Conservation (phyloP, 345 rosid species). For the Eucalyptus pumila region DNA sequence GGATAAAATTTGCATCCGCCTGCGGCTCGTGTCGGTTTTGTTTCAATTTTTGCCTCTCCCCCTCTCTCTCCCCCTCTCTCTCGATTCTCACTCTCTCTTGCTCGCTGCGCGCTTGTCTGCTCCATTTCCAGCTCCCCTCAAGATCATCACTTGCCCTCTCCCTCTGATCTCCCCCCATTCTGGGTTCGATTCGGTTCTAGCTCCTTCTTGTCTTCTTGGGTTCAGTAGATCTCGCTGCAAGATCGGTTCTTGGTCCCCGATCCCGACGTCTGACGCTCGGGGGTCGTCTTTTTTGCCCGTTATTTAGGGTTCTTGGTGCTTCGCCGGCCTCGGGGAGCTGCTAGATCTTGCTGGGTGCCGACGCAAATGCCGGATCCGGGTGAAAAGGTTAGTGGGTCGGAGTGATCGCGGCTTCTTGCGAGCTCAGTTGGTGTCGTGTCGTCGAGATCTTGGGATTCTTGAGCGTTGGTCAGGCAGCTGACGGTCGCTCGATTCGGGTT, state of each 20-base stretch:
- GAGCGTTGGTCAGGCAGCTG: not conserved
- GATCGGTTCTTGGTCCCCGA: not conserved
- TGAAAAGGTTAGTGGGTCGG: slow-evolving; percentile 13
- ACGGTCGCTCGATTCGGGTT: not conserved
- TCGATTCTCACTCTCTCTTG: not conserved
- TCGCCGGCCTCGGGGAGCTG: not conserved
- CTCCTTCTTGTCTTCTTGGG: not conserved
- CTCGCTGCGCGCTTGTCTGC: not conserved
- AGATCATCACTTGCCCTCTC: not conserved
- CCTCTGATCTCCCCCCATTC: not conserved
- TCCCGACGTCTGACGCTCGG: not conserved
- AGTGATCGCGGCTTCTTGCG: not conserved
- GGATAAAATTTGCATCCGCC: not conserved
- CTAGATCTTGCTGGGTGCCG: not conserved
- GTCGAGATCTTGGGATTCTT: not conserved
- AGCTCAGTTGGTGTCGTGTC: not conserved
- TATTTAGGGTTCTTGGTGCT: not conserved
- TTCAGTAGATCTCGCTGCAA: not conserved
- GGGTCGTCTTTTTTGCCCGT: not conserved
- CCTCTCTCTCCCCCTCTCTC: not conserved
- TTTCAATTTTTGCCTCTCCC: not conserved
- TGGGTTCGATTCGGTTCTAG: not conserved
- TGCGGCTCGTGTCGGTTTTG: not conserved
- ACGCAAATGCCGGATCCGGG: slow-evolving; percentile 1
- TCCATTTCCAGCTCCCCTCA: not conserved